Base-by-base conservation (phyloP, 2,329 filamentous ascomycete species). In the Beauveria medogensis region DNA sequence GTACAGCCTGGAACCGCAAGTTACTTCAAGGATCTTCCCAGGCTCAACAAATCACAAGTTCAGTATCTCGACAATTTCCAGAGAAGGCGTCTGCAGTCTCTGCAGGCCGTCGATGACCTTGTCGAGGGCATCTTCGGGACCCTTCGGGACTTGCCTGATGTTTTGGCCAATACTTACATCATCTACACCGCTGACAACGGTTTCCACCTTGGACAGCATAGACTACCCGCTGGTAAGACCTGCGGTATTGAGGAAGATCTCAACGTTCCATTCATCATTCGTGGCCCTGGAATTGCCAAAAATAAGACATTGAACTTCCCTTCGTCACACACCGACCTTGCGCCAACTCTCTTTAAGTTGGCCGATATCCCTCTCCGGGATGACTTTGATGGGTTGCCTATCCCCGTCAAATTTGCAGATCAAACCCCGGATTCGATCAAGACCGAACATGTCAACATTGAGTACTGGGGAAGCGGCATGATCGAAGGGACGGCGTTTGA, bases 111-210 rank as follows among this genome's bases (percentile, higher is more conserved):
- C 1, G 78, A 80, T 59, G 76, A 79, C 56, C 69, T 81, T 1
- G 71, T 80, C 0, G 73, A 75, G 3, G 70, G 68, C 5, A 59
- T 80, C 0, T 63, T 81, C 5, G 60, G 67, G 2, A 68, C 64
- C 16, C 67, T 77, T 0, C 70, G 74, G 18, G 52, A 66, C 8
- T 63, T 70, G 6, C 37, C 61, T 37, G 70, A 68, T 0, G 58
- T 74, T 1, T 62, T 77, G 1, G 71, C 76, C 26, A 73, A 77
- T 59, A 77, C 80, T 0, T 83, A 82, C 65, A 74, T 82, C 41
- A 74, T 82, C 59, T 82, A 79, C 67, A 80, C 78, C 0, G 74
- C 75, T 1, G 80, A 82, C 65, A 82, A 82, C 61, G 80, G 80
- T 1, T 82, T 76, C 67, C 80, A 82, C 58, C 80, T 82, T 55